Base-by-base conservation (phyloP, 2,329 filamentous ascomycete species). In the Rhinocladiella mackenziei region DNA sequence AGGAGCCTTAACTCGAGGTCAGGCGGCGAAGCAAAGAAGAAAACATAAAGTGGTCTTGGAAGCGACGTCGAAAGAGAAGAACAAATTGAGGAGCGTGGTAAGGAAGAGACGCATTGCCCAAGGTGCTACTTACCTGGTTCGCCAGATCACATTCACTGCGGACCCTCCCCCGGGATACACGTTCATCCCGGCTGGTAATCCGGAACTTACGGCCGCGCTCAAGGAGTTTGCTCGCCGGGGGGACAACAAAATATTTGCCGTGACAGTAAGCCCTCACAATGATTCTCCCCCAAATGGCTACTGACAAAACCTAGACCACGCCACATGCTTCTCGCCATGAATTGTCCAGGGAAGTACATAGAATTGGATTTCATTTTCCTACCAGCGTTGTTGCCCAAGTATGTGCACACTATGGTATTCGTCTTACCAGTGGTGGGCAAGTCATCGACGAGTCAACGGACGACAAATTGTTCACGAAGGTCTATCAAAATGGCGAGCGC, bases 341-440 rank as follows among this genome's bases (percentile, higher is more conserved):
- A 47, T 63, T 82, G 2, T 78, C 77, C 2, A 72, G 78, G 55
- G 77, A 82, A 58, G 72, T 81, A 36, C 73, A 79, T 54, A 72
- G 78, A 29, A 73, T 81, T 50, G 80, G 80, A 11, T 77, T 79
- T 58, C 78, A 82, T 58, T 82, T 83, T 50, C 76, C 77, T 5
- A 73, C 73, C 45, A 65, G 72, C n/a, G 70, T 81, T 45, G 75
- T 83, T 28, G 71, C 74, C 31, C 66, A 74, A 45, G 76, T 76
- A 25, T 80, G 77, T 56, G 67, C 63, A 52, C 65, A 71, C 30
- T 58, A 71, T 34, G 68, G 69, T 14, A 56, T 74, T 18, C 66
- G 68, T 51, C 62, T 74, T 20, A 69, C 66, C 18, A 60, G 63
- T 60, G 67, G 59, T 58, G 75, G 66, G 59, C 79, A 59, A 63